Percentiles rank a stretch among this genome's conserved stretches.
phyloP scores from a whole-genome alignment of 2,329 filamentous ascomycete species.

The Aspergillus japonicus region DNA sequence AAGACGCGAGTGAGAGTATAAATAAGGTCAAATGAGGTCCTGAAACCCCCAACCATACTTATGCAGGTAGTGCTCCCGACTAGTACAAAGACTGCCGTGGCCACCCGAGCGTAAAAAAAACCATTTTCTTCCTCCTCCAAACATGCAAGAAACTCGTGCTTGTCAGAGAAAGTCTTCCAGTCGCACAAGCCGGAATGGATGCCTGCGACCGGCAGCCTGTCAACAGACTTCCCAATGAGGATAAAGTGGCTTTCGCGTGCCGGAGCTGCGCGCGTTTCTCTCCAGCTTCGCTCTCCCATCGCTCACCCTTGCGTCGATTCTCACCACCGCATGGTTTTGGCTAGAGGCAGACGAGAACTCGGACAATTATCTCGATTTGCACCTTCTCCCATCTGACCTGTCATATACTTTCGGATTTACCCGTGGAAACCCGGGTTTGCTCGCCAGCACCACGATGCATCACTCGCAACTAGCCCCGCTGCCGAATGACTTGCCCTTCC shows the following conservation, averaged over 20 bases:
- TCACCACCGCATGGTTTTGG: constrained; percentile 15
- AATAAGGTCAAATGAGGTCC: too few relatives aligned
- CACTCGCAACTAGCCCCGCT: constrained; percentile 88
- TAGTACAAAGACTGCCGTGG: too few relatives aligned
- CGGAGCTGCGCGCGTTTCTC: constrained; percentile 18
- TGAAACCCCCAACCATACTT: too few relatives aligned
- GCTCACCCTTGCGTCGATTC: constrained; percentile 21
- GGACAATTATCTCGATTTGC: neutral
- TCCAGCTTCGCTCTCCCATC: constrained; percentile 8
- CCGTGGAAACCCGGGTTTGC: constrained; percentile 3
- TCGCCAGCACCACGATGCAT: constrained; percentile 45
- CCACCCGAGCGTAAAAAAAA: too few relatives aligned
- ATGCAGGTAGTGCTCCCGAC: too few relatives aligned
- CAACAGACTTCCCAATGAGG: constrained; percentile 37
- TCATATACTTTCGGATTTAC: neutral
- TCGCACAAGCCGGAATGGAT: neutral
- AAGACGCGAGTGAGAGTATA: too few relatives aligned
- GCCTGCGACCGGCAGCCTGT: constrained; percentile 12
- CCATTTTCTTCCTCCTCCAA: too few relatives aligned
- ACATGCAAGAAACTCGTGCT: neutral
- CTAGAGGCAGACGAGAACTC: neutral
- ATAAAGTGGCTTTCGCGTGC: constrained; percentile 40
- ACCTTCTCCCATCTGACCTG: neutral
- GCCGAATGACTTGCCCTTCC: constrained; percentile 81
- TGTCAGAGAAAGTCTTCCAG: too few relatives aligned